A percentile compares a stretch with the other conserved stretches of the same genome.
These are phyloP conservation scores for Trichophyton equinum DNA, from an alignment of 2,329 filamentous ascomycete species.

Conservation along the genomic window DNA sequence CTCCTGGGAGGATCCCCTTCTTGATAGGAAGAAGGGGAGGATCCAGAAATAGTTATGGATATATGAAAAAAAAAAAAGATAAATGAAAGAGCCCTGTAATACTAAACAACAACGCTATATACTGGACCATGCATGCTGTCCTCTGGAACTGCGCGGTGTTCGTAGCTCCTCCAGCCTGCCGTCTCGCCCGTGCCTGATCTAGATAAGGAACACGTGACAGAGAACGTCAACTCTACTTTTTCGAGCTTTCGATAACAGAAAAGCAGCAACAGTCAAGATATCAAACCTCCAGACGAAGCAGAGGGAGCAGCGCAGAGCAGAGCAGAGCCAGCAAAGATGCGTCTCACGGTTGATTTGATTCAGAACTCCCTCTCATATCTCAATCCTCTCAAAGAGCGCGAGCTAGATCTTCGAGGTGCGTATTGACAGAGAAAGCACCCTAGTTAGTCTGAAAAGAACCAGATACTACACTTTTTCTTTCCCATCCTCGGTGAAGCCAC, in stretches of 20 bases:
- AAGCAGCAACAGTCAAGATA: not conserved
- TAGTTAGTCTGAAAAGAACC: conserved; percentile 58
- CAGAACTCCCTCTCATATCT: conserved; percentile 91
- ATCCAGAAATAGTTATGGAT: too few species aligned
- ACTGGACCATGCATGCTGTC: too few species aligned
- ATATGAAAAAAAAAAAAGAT: too few species aligned
- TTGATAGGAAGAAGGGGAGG: too few species aligned
- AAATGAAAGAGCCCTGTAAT: too few species aligned
- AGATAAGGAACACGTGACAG: not conserved
- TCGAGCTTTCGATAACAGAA: not conserved
- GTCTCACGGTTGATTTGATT: conserved; percentile 91
- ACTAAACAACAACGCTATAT: too few species aligned
- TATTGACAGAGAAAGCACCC: conserved; percentile 19
- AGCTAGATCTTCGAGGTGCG: conserved; percentile 99
- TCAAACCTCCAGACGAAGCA: not conserved
- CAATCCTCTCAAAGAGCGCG: conserved; percentile 96
- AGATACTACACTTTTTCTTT: conserved; percentile 72
- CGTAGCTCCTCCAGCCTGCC: too few species aligned
- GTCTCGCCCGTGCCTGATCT: not conserved
- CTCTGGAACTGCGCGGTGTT: too few species aligned
- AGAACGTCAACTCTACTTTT: not conserved
- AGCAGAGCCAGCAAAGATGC: conserved; percentile 45
- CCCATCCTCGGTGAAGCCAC: not conserved
- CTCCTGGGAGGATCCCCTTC: too few species aligned
- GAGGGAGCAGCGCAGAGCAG: not conserved